Evolutionary conservation across 495 filamentous ascomycete genomes (phyloP), one percentile per base, ranked within the genome.

Genomic region (Cenococcum geophilum): DNA sequence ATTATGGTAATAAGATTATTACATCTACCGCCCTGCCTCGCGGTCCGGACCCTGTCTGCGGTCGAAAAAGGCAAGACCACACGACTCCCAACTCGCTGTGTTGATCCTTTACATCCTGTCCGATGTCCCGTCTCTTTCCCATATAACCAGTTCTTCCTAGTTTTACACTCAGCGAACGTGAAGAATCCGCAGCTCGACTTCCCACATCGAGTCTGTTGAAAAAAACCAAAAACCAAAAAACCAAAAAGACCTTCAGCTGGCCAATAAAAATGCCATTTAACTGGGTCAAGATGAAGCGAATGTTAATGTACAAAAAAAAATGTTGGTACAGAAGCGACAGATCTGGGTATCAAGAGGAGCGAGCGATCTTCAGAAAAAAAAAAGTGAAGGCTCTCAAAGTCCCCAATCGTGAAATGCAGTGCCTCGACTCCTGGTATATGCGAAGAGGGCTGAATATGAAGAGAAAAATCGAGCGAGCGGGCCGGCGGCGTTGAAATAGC

Each of bases 331-430:
- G 49, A 53, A 53, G 49, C 49, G 49, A 53, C 49, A 53, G 49
- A 34, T 53, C 49, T 53, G 49, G 49, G 49, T 53, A 53, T 53
- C 49, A 53, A 25, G 49, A 53, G 49, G 27, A 53, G 49, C 49
- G 27, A 34, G 22, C 27, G 49, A 53, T 45, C 40, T 45, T 16
- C 18, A 34, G 18, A 53, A 34, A 21, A n/a, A n/a, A 2, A 14
- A 53, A 12, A 53, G 27, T 32, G 27, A 53, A 23, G 14, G 49
- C 49, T 53, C 49, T 53, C 49, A 53, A 53, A n/a, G 49, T 53
- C 49, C 49, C 49, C 27, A 6, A 53, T 53, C 18, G 18, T 9
- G n/a, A 53, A 53, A 53, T 25, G 49, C 12, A 34, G 21, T n/a
- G 49, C 49, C 49, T 34, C 22, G 14, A 53, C 21, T 25, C 22